Evolutionary conservation across 495 filamentous ascomycete genomes (phyloP), one percentile per base, ranked within the genome.

Genomic region (Thozetella sp.): DNA sequence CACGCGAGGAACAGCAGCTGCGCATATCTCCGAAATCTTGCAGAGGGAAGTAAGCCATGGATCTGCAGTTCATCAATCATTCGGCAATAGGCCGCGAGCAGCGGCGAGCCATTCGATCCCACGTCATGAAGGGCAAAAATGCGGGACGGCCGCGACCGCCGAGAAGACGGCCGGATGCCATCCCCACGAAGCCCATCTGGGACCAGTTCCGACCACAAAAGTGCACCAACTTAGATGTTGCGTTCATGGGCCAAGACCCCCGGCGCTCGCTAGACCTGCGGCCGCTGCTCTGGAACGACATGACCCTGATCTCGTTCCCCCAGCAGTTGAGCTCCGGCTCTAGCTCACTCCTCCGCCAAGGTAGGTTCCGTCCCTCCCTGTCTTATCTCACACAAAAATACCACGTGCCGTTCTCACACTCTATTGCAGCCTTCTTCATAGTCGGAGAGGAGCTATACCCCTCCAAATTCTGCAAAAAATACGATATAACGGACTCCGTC

Each of bases 401-500:
- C n/a, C n/a, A n/a, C n/a, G n/a, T 54, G 25, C 51, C 27, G 6
- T 24, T 22, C 51, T 25, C 19, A 25, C 27, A 54, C 23, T 22
- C 25, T 25, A 23, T 22, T 34, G 17, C 25, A 55, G 53, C 15
- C 10, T 55, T 55, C 53, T 27, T 34, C 20, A 3, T 23, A 37
- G 43, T 55, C 23, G 25, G 54, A n/a, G 25, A 55, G 19, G 25
- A 34, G 15, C 27, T 55, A 12, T 55, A 40, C 43, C 54, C 54
- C 1, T 27, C 27, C 27, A 13, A 55, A 17, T 55, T 55, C 54
- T 55, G 54, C 27, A 37, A 25, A 3, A 20, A 43, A 43, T 55
- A 37, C 27, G 54, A 37, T 24, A 40, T 40, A 12, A 40, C 40
- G 27, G 25, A 24, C 67, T 63, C 61, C 22, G 56, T 60, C n/a